Evolutionary conservation across 2,329 filamentous ascomycete species (phyloP).

Genomic region (Hypocrella siamensis): DNA sequence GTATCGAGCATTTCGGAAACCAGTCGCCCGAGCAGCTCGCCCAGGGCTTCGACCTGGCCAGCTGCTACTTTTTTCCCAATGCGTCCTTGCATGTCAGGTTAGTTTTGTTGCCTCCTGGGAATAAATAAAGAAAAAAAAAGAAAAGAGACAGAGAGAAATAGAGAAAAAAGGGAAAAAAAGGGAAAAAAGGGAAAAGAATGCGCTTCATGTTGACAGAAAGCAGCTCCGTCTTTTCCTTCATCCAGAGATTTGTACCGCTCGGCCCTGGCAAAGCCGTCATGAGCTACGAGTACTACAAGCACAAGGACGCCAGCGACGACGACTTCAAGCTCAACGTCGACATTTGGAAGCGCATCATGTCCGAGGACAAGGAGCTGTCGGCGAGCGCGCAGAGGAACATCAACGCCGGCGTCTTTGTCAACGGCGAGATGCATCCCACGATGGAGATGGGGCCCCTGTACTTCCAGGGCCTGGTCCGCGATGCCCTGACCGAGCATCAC

Average conservation of each 20-base stretch:
- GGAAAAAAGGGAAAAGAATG: too few relatives aligned
- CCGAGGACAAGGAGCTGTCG: conserved; percentile 49
- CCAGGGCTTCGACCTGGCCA: conserved; percentile 26
- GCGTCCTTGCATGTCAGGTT: conserved; percentile 33
- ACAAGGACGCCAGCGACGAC: conserved; percentile 41
- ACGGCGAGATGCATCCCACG: conserved; percentile 45
- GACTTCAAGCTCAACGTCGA: conserved; percentile 40
- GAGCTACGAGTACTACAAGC: conserved; percentile 47
- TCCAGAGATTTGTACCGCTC: conserved; percentile 44
- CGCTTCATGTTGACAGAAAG: not conserved
- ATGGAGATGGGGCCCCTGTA: conserved; percentile 43
- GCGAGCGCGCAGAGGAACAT: conserved; percentile 43
- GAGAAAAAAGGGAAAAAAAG: too few relatives aligned
- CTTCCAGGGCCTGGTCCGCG: conserved; percentile 36
- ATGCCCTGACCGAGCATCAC: conserved; percentile 29
- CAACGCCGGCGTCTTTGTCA: conserved; percentile 44
- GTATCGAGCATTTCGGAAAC: conserved; percentile 34
- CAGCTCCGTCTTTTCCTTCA: conserved; percentile 47
- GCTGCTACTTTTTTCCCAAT: conserved; percentile 35
- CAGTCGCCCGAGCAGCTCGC: conserved; percentile 30
- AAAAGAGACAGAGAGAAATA: too few relatives aligned
- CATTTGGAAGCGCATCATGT: conserved; percentile 48
- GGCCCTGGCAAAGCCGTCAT: conserved; percentile 34
- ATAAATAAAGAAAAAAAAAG: too few relatives aligned
- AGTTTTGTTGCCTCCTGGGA: conserved; percentile 10